Conservation (phyloP, 2,329 filamentous ascomycete genomes). For the Lojkania enalia region DNA sequence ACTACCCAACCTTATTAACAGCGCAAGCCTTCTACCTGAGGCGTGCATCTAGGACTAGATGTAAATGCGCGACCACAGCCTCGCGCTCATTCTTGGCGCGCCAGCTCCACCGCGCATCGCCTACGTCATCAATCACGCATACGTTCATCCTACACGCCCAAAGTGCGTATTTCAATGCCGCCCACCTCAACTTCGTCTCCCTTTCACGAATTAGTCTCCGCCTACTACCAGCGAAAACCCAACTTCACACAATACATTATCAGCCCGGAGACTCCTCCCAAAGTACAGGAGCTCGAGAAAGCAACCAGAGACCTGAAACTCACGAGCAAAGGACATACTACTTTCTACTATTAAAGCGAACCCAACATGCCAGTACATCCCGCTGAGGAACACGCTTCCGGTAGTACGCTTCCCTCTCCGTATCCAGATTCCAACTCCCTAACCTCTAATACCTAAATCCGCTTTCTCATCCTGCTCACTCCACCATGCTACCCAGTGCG, state of each 20-base stretch:
- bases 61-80: too few relatives aligned
- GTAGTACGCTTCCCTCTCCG: constrained; percentile 37
- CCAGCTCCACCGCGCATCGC: too few relatives aligned
- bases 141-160: too few relatives aligned
- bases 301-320: constrained; percentile 1
- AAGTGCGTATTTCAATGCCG: too few relatives aligned
- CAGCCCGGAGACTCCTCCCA: constrained; percentile 1
- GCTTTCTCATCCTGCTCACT: too few relatives aligned
- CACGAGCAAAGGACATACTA: not conserved
- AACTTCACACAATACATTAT: constrained; percentile 13
- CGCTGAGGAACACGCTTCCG: constrained; percentile 45
- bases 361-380: constrained; percentile 47
- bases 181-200: constrained; percentile 2
- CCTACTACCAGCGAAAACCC: constrained; percentile 20
- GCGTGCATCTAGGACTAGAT: too few relatives aligned
- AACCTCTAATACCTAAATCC: too few relatives aligned
- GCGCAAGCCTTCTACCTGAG: too few relatives aligned
- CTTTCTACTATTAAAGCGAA: not conserved
- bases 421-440: constrained; percentile 1
- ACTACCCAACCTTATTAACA: too few relatives aligned
- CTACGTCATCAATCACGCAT: too few relatives aligned
- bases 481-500: too few relatives aligned
- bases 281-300: constrained; percentile 6
- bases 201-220: constrained; percentile 14
- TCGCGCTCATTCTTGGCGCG: too few relatives aligned